Evolutionary conservation across 129 eudicot genomes (phyloP).

Genomic region (Sambucus nigra): DNA sequence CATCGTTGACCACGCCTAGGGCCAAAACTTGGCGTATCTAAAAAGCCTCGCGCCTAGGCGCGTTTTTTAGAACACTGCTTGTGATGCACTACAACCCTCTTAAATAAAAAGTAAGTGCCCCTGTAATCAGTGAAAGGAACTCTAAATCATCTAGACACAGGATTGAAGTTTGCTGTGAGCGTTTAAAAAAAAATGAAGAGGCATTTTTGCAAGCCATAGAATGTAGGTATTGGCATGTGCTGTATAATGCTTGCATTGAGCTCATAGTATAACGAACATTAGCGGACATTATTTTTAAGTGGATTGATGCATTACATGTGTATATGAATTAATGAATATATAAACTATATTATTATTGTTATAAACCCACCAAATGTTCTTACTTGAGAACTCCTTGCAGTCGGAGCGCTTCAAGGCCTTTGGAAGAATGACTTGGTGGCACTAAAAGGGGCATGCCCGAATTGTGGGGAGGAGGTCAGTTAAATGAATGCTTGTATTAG

Average conservation of each 20-base stretch:
- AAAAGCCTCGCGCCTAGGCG: too few species aligned
- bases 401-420: slow-evolving; percentile 73
- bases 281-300: neutral
- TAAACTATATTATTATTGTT: neutral
- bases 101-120: too few species aligned
- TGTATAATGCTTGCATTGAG: neutral
- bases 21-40: too few species aligned
- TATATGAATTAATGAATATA: neutral
- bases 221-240: neutral
- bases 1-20: too few species aligned
- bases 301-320: slow-evolving; percentile 1
- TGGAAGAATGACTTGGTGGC: slow-evolving; percentile 93
- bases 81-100: too few species aligned
- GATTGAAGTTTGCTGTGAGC: too few species aligned
- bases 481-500: slow-evolving; percentile 6
- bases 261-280: neutral
- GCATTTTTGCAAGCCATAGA: too few species aligned
- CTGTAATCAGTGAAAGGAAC: too few species aligned
- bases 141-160: too few species aligned
- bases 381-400: slow-evolving; percentile 31
- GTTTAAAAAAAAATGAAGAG: too few species aligned
- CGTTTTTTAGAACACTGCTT: too few species aligned
- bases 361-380: slow-evolving; percentile 2
- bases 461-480: slow-evolving; percentile 93
- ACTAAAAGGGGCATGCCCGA: slow-evolving; percentile 88